These are phyloP conservation scores for Paecilomyces sp. DNA, from an alignment of 2,329 filamentous ascomycete species.

Conservation along the genomic window DNA sequence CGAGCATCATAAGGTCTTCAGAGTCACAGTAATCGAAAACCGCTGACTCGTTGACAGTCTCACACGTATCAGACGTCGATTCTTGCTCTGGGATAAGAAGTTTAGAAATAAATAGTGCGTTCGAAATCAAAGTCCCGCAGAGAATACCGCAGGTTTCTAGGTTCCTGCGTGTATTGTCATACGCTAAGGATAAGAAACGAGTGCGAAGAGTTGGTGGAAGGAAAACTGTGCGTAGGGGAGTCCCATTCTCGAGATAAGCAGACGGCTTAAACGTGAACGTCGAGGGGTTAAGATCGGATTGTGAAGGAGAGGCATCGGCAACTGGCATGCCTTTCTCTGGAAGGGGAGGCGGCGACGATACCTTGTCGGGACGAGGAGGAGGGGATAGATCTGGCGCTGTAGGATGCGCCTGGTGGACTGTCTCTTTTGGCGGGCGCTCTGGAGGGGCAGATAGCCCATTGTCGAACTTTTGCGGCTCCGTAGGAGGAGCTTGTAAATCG, in stretches of 20 bases:
- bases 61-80: conserved; percentile 86
- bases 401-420: conserved; percentile 7
- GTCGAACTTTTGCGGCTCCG: conserved; percentile 9
- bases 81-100: conserved; percentile 88
- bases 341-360: conserved; percentile 13
- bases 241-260: conserved; percentile 83
- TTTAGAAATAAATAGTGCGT: conserved; percentile 83
- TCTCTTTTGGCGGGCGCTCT: conserved; percentile 33
- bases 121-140: conserved; percentile 83
- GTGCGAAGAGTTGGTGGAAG: conserved; percentile 68
- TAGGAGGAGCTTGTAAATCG: conserved; percentile 14
- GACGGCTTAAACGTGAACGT: conserved; percentile 76
- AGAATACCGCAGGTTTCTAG: conserved; percentile 94
- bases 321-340: conserved; percentile 18
- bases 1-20: conserved; percentile 76
- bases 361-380: conserved; percentile 21
- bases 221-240: conserved; percentile 79
- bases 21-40: conserved; percentile 85
- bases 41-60: conserved; percentile 78
- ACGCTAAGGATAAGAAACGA: conserved; percentile 67
- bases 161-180: conserved; percentile 69
- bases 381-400: conserved; percentile 11
- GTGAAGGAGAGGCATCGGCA: conserved; percentile 11
- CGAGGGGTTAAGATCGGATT: conserved; percentile 29
- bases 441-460: conserved; percentile 20